Percentiles rank a stretch among this genome's conserved stretches.
phyloP scores from a whole-genome alignment of 1,284 basidiomycete genomes.

The Cutaneotrichosporon cyanovorans region DNA sequence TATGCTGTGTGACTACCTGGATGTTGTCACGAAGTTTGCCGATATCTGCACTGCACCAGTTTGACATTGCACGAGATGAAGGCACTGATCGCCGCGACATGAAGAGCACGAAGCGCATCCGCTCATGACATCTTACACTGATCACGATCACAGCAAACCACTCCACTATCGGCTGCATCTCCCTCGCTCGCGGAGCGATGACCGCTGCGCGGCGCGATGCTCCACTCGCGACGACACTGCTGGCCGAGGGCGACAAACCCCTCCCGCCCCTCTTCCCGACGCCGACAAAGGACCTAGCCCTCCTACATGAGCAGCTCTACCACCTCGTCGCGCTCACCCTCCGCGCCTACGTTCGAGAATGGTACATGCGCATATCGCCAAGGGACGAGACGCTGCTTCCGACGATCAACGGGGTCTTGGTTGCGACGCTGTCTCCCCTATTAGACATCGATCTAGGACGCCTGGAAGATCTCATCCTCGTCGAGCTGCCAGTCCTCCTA shows the following conservation, averaged over 20 bases:
- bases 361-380: conserved; percentile 37
- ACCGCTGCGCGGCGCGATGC: background rate
- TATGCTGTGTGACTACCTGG: too few species aligned
- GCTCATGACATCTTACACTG: too few species aligned
- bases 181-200: too few species aligned
- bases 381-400: conserved; percentile 23
- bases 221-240: background rate
- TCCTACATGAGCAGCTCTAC: conserved; percentile 14
- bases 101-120: too few species aligned
- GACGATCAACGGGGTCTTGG: conserved; percentile 10
- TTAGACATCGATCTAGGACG: conserved; percentile 7
- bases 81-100: too few species aligned
- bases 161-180: too few species aligned
- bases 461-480: conserved; percentile 21
- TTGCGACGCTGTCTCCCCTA: conserved; percentile 21
- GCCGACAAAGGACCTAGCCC: background rate
- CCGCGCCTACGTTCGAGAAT: conserved; percentile 32
- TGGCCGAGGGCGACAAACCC: background rate
- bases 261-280: conserved; percentile 5
- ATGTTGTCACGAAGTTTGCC: too few species aligned
- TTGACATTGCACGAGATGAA: too few species aligned
- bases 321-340: conserved; percentile 15
- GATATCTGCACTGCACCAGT: too few species aligned
- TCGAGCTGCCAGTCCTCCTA: conserved; percentile 26
- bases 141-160: too few species aligned